These are phyloP conservation scores for Ogataea allantospora DNA, from an alignment of 805 yeast genomes.

Conservation along the genomic window DNA sequence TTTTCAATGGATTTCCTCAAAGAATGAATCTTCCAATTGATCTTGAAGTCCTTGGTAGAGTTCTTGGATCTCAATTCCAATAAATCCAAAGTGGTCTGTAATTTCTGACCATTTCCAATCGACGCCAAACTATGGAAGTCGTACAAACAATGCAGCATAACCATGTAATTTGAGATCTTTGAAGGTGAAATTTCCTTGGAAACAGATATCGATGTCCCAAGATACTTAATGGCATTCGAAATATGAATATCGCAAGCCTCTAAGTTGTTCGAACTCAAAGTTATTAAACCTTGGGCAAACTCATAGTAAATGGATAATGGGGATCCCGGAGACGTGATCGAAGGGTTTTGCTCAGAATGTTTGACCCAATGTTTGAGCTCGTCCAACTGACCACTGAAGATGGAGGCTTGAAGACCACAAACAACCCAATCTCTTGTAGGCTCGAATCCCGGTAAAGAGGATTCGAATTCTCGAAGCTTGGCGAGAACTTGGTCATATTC, in stretches of 20 bases:
- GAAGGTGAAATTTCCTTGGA: slow-evolving; percentile 50
- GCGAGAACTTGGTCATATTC: slow-evolving; percentile 64
- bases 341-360: slow-evolving; percentile 41
- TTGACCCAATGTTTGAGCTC: slow-evolving; percentile 59
- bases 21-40: slow-evolving; percentile 46
- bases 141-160: slow-evolving; percentile 57
- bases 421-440: slow-evolving; percentile 57
- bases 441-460: slow-evolving; percentile 18
- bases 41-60: slow-evolving; percentile 38
- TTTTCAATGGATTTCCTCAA: slow-evolving; percentile 39
- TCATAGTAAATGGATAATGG: slow-evolving; percentile 56
- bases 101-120: slow-evolving; percentile 10
- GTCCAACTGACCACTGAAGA: slow-evolving; percentile 55
- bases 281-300: slow-evolving; percentile 60
- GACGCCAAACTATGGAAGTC: slow-evolving; percentile 49
- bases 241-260: slow-evolving; percentile 40
- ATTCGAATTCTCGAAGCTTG: slow-evolving; percentile 41
- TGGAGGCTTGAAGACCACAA: slow-evolving; percentile 74
- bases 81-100: slow-evolving; percentile 17
- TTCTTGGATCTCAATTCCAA: slow-evolving; percentile 25
- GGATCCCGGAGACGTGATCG: slow-evolving; percentile 44
- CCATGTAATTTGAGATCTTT: slow-evolving; percentile 46
- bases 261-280: slow-evolving; percentile 37
- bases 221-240: slow-evolving; percentile 49
- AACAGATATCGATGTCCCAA: slow-evolving; percentile 60